These are phyloP conservation scores for Inonotus hispidus DNA, from an alignment of 1,284 basidiomycete species.

Conservation along the genomic window DNA sequence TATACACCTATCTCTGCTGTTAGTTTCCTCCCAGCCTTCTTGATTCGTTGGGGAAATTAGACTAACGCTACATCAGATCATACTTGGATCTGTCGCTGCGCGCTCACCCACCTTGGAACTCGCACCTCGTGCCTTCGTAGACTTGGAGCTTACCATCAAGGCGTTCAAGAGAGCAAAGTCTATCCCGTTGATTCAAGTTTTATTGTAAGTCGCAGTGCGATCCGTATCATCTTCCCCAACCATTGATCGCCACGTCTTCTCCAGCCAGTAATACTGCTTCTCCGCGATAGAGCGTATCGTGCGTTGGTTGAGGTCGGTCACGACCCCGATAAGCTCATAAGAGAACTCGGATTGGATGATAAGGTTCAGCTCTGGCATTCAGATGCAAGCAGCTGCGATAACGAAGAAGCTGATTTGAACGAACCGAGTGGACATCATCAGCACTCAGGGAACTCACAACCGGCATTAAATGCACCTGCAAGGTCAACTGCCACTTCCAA, in stretches of 20 bases:
- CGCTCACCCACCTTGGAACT: not conserved
- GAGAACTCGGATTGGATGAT: too few relatives aligned
- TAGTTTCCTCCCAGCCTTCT: not conserved
- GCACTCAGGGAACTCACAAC: too few relatives aligned
- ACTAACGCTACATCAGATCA: constrained; percentile 2
- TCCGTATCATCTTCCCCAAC: not conserved
- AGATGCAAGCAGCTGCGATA: too few relatives aligned
- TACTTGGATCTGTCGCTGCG: constrained; percentile 6
- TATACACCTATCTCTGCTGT: not conserved
- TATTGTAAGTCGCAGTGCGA: not conserved
- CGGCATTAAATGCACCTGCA: too few relatives aligned
- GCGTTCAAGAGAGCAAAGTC: not conserved
- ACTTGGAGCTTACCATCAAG: not conserved
- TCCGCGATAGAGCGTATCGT: not conserved
- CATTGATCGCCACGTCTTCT: not conserved
- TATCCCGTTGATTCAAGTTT: not conserved
- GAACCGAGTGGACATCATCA: too few relatives aligned
- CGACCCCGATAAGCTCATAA: not conserved
- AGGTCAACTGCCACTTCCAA: too few relatives aligned
- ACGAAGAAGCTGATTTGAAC: too few relatives aligned
- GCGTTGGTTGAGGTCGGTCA: not conserved
- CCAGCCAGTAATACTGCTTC: not conserved
- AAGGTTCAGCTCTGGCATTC: too few relatives aligned
- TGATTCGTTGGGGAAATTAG: too few relatives aligned
- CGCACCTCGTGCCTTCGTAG: not conserved